These are phyloP conservation scores for Malassezia restricta DNA, from an alignment of 1,284 basidiomycete species.

Conservation along the genomic window DNA sequence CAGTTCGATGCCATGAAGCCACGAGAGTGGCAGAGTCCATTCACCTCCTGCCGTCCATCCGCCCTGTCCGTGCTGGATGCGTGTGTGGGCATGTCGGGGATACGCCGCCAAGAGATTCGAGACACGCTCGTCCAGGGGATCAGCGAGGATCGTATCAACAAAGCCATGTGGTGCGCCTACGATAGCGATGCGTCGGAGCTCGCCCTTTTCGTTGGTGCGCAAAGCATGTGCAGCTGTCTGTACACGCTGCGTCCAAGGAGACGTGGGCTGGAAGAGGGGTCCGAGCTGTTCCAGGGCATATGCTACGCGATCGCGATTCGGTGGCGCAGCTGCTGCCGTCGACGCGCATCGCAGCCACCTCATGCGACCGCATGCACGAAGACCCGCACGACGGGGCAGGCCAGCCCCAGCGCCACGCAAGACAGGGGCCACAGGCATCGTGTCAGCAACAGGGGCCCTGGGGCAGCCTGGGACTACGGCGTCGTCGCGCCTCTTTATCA, in stretches of 20 bases:
- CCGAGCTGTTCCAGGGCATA: not conserved
- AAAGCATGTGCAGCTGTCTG: not conserved
- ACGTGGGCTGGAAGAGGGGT: not conserved
- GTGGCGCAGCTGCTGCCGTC: too few relatives aligned
- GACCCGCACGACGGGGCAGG: too few relatives aligned
- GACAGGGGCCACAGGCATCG: too few relatives aligned
- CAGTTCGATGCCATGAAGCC: conserved; percentile 18
- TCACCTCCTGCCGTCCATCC: not conserved
- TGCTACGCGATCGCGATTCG: not conserved
- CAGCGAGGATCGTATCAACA: conserved; percentile 17
- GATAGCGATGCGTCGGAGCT: conserved; percentile 2
- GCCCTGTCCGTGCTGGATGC: conserved; percentile 1
- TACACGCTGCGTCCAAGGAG: not conserved
- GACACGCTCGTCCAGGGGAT: conserved; percentile 20
- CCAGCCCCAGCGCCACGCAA: too few relatives aligned
- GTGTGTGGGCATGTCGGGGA: not conserved
- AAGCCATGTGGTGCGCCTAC: conserved; percentile 1
- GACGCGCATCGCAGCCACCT: too few relatives aligned
- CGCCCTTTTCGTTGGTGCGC: not conserved
- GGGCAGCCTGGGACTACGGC: too few relatives aligned
- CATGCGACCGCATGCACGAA: too few relatives aligned
- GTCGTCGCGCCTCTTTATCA: too few relatives aligned
- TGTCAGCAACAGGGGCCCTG: too few relatives aligned
- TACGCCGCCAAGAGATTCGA: conserved; percentile 4
- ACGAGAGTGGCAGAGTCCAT: conserved; percentile 18